A percentile compares a stretch with the other conserved stretches of the same genome.
phyloP scores from a whole-genome alignment of 768 basidiomycete species.

The Cystobasidium onofrii region DNA sequence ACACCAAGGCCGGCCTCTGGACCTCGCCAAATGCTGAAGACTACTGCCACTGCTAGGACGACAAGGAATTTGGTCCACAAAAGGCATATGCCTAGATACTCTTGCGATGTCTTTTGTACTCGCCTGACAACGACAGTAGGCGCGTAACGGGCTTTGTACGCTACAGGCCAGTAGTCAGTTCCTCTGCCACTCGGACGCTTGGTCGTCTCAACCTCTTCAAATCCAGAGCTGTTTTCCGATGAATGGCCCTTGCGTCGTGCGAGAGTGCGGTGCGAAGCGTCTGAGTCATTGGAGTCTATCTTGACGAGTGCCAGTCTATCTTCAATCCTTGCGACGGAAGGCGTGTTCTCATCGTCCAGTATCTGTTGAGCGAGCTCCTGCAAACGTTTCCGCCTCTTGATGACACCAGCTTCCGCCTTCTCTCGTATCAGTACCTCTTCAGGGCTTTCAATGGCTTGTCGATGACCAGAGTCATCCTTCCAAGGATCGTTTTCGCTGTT shows the following conservation, averaged over 20 bases:
- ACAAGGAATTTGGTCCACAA: constrained; percentile 18
- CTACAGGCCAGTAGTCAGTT: constrained; percentile 24
- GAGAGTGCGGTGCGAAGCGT: neutral
- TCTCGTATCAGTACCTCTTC: neutral
- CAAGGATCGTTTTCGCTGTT: constrained; percentile 7
- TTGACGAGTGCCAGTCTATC: neutral
- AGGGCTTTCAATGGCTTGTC: neutral
- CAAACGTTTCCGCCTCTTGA: neutral
- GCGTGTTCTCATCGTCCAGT: neutral
- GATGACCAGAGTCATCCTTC: neutral
- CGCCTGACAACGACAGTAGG: constrained; percentile 2
- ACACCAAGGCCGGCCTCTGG: constrained; percentile 12
- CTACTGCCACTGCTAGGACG: constrained; percentile 13
- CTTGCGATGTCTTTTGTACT: neutral
- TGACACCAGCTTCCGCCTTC: neutral
- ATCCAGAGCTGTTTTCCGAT: neutral
- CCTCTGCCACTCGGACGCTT: neutral
- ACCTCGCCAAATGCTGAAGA: constrained; percentile 20
- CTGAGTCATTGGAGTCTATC: neutral
- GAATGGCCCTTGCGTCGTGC: neutral
- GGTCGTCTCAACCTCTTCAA: neutral
- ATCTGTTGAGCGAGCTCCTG: constrained; percentile 1
- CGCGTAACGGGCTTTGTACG: neutral
- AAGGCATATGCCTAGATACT: constrained; percentile 5
- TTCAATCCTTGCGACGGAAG: neutral